Evolutionary conservation across 2,329 filamentous ascomycete species (phyloP).

Genomic region (Coniochaeta sp.): DNA sequence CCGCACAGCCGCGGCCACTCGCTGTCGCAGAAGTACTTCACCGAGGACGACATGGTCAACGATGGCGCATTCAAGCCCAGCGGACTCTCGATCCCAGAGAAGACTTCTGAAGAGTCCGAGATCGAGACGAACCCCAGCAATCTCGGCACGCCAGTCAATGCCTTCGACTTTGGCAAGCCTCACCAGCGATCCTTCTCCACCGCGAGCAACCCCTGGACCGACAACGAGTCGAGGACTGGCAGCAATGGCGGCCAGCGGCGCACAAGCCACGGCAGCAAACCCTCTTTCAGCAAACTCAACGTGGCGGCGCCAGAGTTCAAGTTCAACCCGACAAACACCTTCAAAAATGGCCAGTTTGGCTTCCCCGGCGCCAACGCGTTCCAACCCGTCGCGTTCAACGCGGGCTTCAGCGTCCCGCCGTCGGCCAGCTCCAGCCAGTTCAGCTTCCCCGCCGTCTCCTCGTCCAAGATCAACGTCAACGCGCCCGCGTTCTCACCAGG

Average conservation of each 20-base stretch:
- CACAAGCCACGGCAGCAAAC: constrained; percentile 58
- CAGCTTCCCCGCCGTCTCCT: constrained; percentile 28
- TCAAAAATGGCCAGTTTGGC: constrained; percentile 42
- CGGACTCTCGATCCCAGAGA: constrained; percentile 29
- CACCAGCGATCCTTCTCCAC: constrained; percentile 51
- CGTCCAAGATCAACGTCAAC: constrained; percentile 57
- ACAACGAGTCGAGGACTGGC: constrained; percentile 32
- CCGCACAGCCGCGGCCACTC: constrained; percentile 70
- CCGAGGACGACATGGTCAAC: constrained; percentile 43
- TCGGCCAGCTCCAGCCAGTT: constrained; percentile 31
- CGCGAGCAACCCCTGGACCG: constrained; percentile 57
- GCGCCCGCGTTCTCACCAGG: constrained; percentile 67
- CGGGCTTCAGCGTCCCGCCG: constrained; percentile 22
- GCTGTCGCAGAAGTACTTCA: constrained; percentile 58
- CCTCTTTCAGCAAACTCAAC: constrained; percentile 74
- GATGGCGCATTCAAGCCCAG: constrained; percentile 31
- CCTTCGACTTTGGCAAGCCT: constrained; percentile 36
- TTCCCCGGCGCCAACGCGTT: constrained; percentile 36
- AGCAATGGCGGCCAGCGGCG: constrained; percentile 29
- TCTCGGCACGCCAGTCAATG: constrained; percentile 54
- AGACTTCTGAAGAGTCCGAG: constrained; percentile 52
- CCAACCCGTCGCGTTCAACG: constrained; percentile 42
- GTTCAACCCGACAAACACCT: constrained; percentile 53
- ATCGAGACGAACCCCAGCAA: constrained; percentile 70
- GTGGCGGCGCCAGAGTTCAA: constrained; percentile 86